phyloP scores from a whole-genome alignment of 2,329 filamentous ascomycete species.

The Tricladium varicosporioides region DNA sequence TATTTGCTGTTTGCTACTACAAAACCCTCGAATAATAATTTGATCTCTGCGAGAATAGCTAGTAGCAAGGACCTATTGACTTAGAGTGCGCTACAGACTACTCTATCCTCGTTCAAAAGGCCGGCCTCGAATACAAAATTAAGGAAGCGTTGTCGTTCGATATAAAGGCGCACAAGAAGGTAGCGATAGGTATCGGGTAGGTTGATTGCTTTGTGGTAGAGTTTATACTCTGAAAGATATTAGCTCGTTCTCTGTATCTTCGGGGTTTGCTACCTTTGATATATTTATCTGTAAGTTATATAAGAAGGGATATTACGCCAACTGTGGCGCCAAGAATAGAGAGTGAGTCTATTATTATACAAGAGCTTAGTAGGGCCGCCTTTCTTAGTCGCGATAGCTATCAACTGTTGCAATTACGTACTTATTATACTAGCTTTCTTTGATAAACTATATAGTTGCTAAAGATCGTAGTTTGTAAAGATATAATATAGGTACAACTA shows the following conservation, averaged over 20 bases:
- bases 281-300: not conserved
- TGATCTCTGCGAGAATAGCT: slow-evolving; percentile 1
- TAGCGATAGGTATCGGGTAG: not conserved
- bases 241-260: not conserved
- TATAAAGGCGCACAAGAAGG: slow-evolving; percentile 1
- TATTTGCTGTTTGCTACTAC: slow-evolving; percentile 1
- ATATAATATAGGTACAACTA: too few species aligned
- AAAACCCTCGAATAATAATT: not conserved
- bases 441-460: not conserved
- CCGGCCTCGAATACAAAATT: not conserved
- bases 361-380: not conserved
- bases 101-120: not conserved
- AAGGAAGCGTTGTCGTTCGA: slow-evolving; percentile 1
- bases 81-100: not conserved
- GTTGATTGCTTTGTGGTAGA: slow-evolving; percentile 1
- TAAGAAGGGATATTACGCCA: not conserved
- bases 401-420: not conserved
- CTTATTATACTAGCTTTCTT: not conserved
- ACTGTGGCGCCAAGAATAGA: not conserved
- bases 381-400: not conserved
- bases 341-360: not conserved
- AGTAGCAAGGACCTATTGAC: slow-evolving; percentile 1
- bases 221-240: slow-evolving; percentile 1
- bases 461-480: not conserved
- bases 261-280: not conserved